Base-by-base conservation (phyloP, 176 grass and related monocot species). In the Pontederia paniculata region DNA sequence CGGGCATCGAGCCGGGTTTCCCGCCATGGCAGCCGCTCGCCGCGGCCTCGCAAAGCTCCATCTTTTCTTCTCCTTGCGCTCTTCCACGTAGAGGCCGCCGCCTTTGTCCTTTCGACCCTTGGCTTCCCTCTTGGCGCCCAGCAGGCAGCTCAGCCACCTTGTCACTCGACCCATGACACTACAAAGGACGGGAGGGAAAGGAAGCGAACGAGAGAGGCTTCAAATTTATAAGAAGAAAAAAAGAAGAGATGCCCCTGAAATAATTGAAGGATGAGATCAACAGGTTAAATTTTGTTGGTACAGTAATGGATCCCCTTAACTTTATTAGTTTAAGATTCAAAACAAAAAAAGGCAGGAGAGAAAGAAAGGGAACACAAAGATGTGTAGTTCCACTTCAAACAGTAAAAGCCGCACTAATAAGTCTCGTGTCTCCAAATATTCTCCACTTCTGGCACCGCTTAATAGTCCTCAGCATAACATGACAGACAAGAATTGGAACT, bases 41-140 rank as follows among this genome's bases (percentile, higher is more conserved):
- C 83, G 68, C 14, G 80, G 78, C 74, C 75, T 85, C 0, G 11
- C 73, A 52, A 98, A 98, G 76, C 87, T 98, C 94, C 94, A 88
- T 65, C 94, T 74, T 57, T 10, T 72, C 54, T 59, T 80, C 65
- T 91, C 86, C 54, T 11, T 84, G 46, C 48, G 65, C 45, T 62
- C 47, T 12, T 55, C 52, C 8, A 8, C 56, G 1, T 28, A 15
- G 52, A 44, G 23, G 45, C 16, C 68, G 44, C 56, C 52, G 23
- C n/a, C n/a, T n/a, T 50, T 72, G 47, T 48, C 67, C 57, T 50
- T 49, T 42, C 22, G 57, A 16, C 42, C 82, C 51, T 50, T 81
- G 49, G 52, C 63, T 10, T 48, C 77, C 16, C 81, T 77, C 60
- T 75, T 57, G 3, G 78, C 77, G 0, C 80, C 72, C 19, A 93